phyloP scores from a whole-genome alignment of 345 rosid species.

The Gynandropsis gynandra region DNA sequence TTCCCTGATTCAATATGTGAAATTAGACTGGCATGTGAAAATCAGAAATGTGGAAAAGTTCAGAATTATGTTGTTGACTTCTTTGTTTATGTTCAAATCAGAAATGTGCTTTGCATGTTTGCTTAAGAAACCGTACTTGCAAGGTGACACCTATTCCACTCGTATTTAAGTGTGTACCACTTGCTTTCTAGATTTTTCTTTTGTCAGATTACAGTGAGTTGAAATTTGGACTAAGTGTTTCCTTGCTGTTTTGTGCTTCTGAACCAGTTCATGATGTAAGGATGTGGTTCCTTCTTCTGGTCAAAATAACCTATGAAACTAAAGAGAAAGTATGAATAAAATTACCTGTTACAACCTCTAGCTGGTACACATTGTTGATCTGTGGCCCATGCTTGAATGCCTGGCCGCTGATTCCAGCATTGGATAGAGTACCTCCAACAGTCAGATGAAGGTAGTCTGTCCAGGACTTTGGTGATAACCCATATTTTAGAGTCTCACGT shows the following conservation, averaged over 20 bases:
- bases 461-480: slow-evolving; percentile 91
- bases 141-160: slow-evolving; percentile 5
- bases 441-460: slow-evolving; percentile 93
- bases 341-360: slow-evolving; percentile 86
- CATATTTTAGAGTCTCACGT: slow-evolving; percentile 63
- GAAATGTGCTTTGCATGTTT: slow-evolving; percentile 19
- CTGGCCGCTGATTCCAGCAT: slow-evolving; percentile 95
- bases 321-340: slow-evolving; percentile 18
- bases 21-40: not conserved
- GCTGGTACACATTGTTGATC: slow-evolving; percentile 68
- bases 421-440: slow-evolving; percentile 85
- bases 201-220: too few relatives aligned
- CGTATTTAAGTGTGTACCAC: slow-evolving; percentile 2
- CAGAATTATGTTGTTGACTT: slow-evolving; percentile 1
- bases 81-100: slow-evolving; percentile 4
- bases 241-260: slow-evolving; percentile 1
- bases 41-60: not conserved
- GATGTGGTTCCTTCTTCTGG: not conserved
- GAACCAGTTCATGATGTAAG: slow-evolving; percentile 2
- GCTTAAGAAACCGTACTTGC: not conserved
- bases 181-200: too few relatives aligned
- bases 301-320: not conserved
- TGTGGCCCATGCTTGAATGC: slow-evolving; percentile 90
- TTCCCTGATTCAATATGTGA: slow-evolving; percentile 49
- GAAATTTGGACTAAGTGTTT: not conserved